Evolutionary conservation across 2,329 filamentous ascomycete species (phyloP).

Genomic region (Exophiala alcalophila): DNA sequence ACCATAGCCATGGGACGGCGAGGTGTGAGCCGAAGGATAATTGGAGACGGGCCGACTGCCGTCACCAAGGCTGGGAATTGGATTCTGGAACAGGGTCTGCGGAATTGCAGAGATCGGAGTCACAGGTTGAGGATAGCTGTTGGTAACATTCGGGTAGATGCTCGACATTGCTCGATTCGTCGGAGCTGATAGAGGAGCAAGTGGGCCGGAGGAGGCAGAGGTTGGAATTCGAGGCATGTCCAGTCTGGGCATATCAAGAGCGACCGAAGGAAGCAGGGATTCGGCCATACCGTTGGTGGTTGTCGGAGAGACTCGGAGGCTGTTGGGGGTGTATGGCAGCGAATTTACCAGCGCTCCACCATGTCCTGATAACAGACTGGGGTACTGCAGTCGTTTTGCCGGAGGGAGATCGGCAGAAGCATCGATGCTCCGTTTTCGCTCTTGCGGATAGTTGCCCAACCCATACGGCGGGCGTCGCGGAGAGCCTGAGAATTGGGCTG

Average conservation of each 20-base stretch:
- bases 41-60: slow-evolving; percentile 6
- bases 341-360: slow-evolving; percentile 20
- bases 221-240: slow-evolving; percentile 20
- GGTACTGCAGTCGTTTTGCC: slow-evolving; percentile 47
- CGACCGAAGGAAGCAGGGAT: slow-evolving; percentile 23
- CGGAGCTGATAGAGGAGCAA: slow-evolving; percentile 37
- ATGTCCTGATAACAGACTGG: slow-evolving; percentile 3
- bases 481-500: slow-evolving; percentile 24
- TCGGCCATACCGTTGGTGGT: slow-evolving; percentile 2
- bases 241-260: slow-evolving; percentile 28
- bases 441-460: slow-evolving; percentile 41
- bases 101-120: slow-evolving; percentile 39
- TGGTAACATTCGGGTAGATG: slow-evolving; percentile 63
- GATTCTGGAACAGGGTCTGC: slow-evolving; percentile 34
- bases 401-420: slow-evolving; percentile 54
- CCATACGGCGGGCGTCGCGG: slow-evolving; percentile 23
- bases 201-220: slow-evolving; percentile 8
- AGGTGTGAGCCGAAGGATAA: slow-evolving; percentile 55
- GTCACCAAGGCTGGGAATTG: slow-evolving; percentile 29
- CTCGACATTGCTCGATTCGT: slow-evolving; percentile 67
- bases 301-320: slow-evolving; percentile 10
- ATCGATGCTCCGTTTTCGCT: slow-evolving; percentile 60
- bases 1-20: slow-evolving; percentile 67
- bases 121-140: slow-evolving; percentile 50
- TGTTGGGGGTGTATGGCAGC: slow-evolving; percentile 5